Evolutionary conservation across 2,329 filamentous ascomycete species (phyloP).

Genomic region (Aspergillus sp.): DNA sequence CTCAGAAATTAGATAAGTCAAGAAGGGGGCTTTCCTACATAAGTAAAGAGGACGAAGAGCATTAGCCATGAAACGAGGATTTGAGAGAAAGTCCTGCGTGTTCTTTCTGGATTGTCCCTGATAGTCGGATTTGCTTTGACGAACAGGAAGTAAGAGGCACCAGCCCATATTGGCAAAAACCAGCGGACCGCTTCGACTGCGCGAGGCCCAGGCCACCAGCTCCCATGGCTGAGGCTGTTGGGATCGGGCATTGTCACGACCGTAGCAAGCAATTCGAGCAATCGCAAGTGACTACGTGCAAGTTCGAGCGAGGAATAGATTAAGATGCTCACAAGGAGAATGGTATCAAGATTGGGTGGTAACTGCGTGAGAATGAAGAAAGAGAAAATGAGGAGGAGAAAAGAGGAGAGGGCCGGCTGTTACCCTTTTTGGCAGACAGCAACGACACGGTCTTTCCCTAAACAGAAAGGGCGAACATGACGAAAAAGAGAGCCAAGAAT

Average conservation of each 20-base stretch:
- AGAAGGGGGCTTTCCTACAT: slow-evolving; percentile 24
- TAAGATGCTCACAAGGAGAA: too few relatives aligned
- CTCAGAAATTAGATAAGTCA: too few relatives aligned
- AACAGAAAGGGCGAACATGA: neutral
- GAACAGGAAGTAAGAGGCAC: slow-evolving; percentile 54
- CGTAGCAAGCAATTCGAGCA: too few relatives aligned
- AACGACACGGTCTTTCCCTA: neutral
- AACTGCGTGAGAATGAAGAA: neutral
- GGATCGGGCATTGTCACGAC: too few relatives aligned
- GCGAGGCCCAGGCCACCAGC: neutral
- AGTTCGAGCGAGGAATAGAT: too few relatives aligned
- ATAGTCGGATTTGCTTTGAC: slow-evolving; percentile 15
- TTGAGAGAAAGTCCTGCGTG: slow-evolving; percentile 40
- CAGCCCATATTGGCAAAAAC: slow-evolving; percentile 47
- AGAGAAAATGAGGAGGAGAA: neutral
- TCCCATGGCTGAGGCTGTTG: neutral
- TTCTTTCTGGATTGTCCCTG: slow-evolving; percentile 28
- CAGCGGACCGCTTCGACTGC: slow-evolving; percentile 5
- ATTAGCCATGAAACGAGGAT: slow-evolving; percentile 28
- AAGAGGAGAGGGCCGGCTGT: neutral
- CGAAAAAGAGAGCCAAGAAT: neutral
- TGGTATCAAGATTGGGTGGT: too few relatives aligned
- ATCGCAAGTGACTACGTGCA: too few relatives aligned
- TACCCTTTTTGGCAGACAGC: neutral
- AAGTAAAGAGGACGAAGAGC: slow-evolving; percentile 29